A percentile compares a stretch with the other conserved stretches of the same genome.
phyloP scores from a whole-genome alignment of 1,284 basidiomycete species.

The Anthracocystis panici-leucophaei region DNA sequence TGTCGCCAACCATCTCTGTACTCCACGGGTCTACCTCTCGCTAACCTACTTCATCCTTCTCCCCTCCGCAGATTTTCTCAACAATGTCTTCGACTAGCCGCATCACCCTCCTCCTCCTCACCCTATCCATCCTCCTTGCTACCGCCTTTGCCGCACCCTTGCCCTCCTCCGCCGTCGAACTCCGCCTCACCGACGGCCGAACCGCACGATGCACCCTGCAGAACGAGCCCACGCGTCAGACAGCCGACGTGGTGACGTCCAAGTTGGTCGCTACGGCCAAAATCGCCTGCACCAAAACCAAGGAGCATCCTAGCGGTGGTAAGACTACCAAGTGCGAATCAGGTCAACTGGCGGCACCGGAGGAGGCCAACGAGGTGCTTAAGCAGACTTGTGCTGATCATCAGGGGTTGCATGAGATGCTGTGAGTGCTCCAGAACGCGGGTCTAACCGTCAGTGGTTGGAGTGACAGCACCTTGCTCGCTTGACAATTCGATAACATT shows the following conservation, averaged over 20 bases:
- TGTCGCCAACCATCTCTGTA: too few species aligned
- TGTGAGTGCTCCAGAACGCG: too few species aligned
- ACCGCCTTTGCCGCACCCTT: neutral
- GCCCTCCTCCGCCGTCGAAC: slow-evolving; percentile 9
- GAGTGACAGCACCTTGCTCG: too few species aligned
- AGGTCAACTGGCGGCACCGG: slow-evolving; percentile 7
- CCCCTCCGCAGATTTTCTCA: neutral
- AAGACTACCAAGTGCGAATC: slow-evolving; percentile 15
- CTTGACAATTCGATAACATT: neutral
- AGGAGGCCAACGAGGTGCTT: slow-evolving; percentile 4
- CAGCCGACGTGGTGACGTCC: slow-evolving; percentile 23
- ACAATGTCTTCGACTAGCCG: slow-evolving; percentile 1
- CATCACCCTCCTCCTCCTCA: neutral
- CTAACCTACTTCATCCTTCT: neutral
- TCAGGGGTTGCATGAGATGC: slow-evolving; percentile 2
- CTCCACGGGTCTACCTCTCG: neutral
- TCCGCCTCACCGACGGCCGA: slow-evolving; percentile 13
- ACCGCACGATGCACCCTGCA: slow-evolving; percentile 9
- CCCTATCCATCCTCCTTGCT: slow-evolving; percentile 6
- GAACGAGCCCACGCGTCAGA: neutral
- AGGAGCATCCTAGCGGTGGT: neutral
- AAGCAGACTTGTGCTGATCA: slow-evolving; percentile 15
- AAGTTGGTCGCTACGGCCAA: slow-evolving; percentile 23
- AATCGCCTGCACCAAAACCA: slow-evolving; percentile 3
- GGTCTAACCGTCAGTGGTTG: too few species aligned